These are phyloP conservation scores for Camillea tinctor DNA, from an alignment of 2,329 filamentous ascomycete genomes.

Conservation along the genomic window DNA sequence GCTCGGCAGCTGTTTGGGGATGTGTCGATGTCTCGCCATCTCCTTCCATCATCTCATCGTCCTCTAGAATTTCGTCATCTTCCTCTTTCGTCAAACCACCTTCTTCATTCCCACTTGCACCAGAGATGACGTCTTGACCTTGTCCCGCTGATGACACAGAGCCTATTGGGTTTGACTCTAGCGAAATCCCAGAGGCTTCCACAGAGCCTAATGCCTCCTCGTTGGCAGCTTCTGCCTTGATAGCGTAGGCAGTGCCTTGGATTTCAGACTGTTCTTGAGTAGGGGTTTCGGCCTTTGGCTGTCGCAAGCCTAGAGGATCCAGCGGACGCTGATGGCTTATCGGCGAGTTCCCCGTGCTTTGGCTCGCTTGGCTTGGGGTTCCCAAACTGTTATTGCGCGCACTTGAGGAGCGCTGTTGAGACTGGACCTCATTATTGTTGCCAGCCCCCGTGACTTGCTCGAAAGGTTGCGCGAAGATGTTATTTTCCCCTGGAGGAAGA, in stretches of 20 bases:
- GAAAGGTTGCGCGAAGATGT: conserved; percentile 45
- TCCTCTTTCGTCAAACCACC: conserved; percentile 45
- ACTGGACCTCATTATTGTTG: conserved; percentile 34
- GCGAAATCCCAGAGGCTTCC: conserved; percentile 39
- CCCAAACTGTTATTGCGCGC: conserved; percentile 50
- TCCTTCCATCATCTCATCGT: conserved; percentile 53
- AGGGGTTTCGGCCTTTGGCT: conserved; percentile 40
- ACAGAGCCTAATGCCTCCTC: conserved; percentile 41
- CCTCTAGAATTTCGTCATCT: conserved; percentile 52
- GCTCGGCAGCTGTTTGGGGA: conserved; percentile 44
- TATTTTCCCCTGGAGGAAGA: conserved; percentile 44
- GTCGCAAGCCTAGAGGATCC: conserved; percentile 42
- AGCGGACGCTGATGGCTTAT: conserved; percentile 37
- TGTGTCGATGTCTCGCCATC: conserved; percentile 39
- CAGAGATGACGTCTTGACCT: conserved; percentile 32
- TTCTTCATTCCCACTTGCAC: conserved; percentile 39
- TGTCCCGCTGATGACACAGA: conserved; percentile 39
- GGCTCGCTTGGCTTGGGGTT: conserved; percentile 58
- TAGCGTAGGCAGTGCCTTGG: conserved; percentile 34
- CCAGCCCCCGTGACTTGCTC: conserved; percentile 39
- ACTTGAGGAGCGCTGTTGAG: conserved; percentile 38
- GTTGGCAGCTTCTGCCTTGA: conserved; percentile 38
- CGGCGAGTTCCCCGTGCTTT: conserved; percentile 30
- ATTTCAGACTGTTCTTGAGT: conserved; percentile 36
- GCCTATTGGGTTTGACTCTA: conserved; percentile 41